Conservation (phyloP, 345 rosid genomes). For the Lepidium aucheri region DNA sequence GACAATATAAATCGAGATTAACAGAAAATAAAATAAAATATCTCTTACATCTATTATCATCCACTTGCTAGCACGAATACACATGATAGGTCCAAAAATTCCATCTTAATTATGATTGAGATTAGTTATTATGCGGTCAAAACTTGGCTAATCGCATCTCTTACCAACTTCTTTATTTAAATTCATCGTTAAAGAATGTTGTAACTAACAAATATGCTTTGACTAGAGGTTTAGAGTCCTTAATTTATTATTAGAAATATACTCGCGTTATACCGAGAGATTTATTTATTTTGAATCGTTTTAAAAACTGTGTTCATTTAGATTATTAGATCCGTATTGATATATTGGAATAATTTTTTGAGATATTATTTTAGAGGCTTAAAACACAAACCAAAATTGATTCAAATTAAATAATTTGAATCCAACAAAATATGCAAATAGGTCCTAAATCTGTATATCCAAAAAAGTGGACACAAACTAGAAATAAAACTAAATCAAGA, state of each 20-base stretch:
- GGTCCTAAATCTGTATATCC: no score
- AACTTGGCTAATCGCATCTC: background rate
- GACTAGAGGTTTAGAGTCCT: background rate
- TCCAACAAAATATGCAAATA: no score
- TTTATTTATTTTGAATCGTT: no score
- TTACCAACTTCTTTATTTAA: background rate
- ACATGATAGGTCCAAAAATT: background rate
- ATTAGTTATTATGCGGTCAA: constrained; percentile 7
- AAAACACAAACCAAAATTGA: no score
- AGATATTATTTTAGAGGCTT: no score
- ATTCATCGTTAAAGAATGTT: background rate
- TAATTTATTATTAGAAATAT: background rate
- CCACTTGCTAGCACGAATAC: constrained; percentile 21
- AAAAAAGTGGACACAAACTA: no score
- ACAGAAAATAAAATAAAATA: background rate
- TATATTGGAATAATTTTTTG: no score
- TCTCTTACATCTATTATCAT: background rate
- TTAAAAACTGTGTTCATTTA: no score
- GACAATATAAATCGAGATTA: background rate
- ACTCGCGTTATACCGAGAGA: no score
- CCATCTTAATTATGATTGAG: constrained; percentile 8
- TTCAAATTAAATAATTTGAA: no score
- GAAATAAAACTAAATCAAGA: no score
- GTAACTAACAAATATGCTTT: background rate
- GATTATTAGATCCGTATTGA: no score